These are phyloP conservation scores for Dacryopinax spathularia DNA, from an alignment of 768 basidiomycete species.

Conservation along the genomic window DNA sequence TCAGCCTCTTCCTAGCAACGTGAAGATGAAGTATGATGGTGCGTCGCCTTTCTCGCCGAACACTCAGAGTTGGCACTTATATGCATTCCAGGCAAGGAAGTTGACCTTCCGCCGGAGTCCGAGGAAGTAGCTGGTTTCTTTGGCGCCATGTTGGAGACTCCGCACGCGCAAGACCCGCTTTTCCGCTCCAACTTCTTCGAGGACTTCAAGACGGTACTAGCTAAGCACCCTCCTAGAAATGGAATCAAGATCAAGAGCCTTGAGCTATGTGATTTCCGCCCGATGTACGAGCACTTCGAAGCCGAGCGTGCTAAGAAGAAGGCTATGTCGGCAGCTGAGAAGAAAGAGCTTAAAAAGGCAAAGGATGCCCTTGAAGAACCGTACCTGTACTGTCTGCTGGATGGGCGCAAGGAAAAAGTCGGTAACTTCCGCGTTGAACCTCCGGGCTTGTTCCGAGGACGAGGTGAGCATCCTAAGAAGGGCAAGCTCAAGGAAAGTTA, in stretches of 20 bases:
- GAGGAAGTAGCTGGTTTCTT: slow-evolving; percentile 98
- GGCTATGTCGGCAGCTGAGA: slow-evolving; percentile 64
- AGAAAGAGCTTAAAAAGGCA: slow-evolving; percentile 77
- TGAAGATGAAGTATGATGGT: slow-evolving; percentile 97
- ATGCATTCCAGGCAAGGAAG: slow-evolving; percentile 44
- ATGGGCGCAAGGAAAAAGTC: slow-evolving; percentile 94
- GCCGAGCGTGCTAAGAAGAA: slow-evolving; percentile 88
- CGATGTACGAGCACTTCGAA: slow-evolving; percentile 89
- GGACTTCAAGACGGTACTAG: slow-evolving; percentile 68
- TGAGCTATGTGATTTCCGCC: slow-evolving; percentile 79
- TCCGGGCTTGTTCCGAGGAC: slow-evolving; percentile 93
- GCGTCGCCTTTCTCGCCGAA: slow-evolving; percentile 17
- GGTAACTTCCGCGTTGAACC: slow-evolving; percentile 98
- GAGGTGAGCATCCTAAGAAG: slow-evolving; percentile 96
- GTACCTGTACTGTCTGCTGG: slow-evolving; percentile 74
- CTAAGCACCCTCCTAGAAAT: slow-evolving; percentile 69
- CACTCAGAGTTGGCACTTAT: not conserved
- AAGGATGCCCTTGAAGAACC: slow-evolving; percentile 74
- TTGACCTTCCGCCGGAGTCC: slow-evolving; percentile 67
- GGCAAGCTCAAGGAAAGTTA: slow-evolving; percentile 71
- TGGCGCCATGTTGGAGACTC: slow-evolving; percentile 78
- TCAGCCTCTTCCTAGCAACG: slow-evolving; percentile 58
- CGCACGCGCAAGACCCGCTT: slow-evolving; percentile 72
- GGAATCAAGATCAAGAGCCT: slow-evolving; percentile 61
- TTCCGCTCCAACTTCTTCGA: slow-evolving; percentile 96